phyloP scores from a whole-genome alignment of 2,329 filamentous ascomycete genomes.

The Neonectria ditissima region DNA sequence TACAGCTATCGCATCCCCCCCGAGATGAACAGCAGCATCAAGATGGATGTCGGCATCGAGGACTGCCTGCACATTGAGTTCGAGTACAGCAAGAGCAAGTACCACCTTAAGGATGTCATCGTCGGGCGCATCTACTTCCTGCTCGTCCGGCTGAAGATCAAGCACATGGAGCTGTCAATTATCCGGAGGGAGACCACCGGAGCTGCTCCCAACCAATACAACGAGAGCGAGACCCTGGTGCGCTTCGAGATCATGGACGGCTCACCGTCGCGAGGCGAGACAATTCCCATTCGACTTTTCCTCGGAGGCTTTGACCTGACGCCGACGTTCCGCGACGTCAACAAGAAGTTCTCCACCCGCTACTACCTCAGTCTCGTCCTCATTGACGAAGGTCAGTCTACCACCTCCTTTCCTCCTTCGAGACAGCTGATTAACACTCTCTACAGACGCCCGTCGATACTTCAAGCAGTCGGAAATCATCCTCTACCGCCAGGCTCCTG shows the following conservation, averaged over 20 bases:
- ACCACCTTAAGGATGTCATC: slow-evolving; percentile 98
- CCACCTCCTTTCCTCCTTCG: not conserved
- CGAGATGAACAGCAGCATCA: slow-evolving; percentile 98
- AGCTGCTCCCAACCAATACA: slow-evolving; percentile 97
- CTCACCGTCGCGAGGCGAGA: slow-evolving; percentile 93
- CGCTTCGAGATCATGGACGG: slow-evolving; percentile 99
- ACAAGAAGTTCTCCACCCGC: slow-evolving; percentile 99
- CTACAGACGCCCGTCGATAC: slow-evolving; percentile 88
- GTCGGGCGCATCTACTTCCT: slow-evolving; percentile 99
- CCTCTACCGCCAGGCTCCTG: slow-evolving; percentile 84
- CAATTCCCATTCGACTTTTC: slow-evolving; percentile 96
- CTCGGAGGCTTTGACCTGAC: slow-evolving; percentile 97
- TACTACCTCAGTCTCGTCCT: slow-evolving; percentile 97
- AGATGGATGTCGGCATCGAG: slow-evolving; percentile 99
- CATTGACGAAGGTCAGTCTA: slow-evolving; percentile 84
- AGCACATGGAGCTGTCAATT: slow-evolving; percentile 99
- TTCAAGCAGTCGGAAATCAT: slow-evolving; percentile 99
- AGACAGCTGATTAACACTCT: slow-evolving; percentile 32
- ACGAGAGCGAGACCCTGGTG: slow-evolving; percentile 97
- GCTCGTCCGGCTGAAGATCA: slow-evolving; percentile 97
- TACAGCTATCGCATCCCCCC: slow-evolving; percentile 98
- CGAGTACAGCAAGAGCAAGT: slow-evolving; percentile 99
- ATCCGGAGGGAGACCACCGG: slow-evolving; percentile 97
- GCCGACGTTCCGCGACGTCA: slow-evolving; percentile 98
- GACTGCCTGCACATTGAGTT: slow-evolving; percentile 99